Evolutionary conservation across 2,329 filamentous ascomycete species (phyloP), one percentile per base, ranked within the genome.

Genomic region (Colletotrichum simmondsii): DNA sequence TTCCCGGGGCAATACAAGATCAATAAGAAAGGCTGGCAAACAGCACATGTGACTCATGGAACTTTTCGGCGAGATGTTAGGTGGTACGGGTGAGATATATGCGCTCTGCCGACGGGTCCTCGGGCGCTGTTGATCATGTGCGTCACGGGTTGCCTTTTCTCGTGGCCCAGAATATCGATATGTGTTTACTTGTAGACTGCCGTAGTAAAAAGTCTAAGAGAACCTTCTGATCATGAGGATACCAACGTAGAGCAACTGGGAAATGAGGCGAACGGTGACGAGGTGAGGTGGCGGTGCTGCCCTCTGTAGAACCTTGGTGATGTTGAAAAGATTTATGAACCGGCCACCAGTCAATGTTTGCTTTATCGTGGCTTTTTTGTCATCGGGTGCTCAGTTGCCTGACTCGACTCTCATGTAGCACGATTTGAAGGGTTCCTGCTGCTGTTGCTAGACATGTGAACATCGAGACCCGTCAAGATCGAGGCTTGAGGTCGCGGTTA

Each of bases 311-410:
- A 64, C 61, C n/a, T 26, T 42, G 37, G 19, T 42, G n/a, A 26
- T 22, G 24, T 4, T 16, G 28, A 53, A 32, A 52, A 5, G 7
- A 5, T 35, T 12, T 28, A 54, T 37, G 61, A n/a, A 26, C 28
- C 26, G 61, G 22, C 42, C n/a, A n/a, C n/a, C n/a, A n/a, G n/a
- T n/a, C n/a, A n/a, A 24, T 35, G 46, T 63, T 63, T 63, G 60
- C 46, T 53, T 22, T 32, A 12, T 49, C 42, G 42, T 49, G 19
- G 42, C 42, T 8, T 10, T n/a, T 49, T 22, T 8, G 19, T n/a
- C 16, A 6, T n/a, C 19, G 42, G 42, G 3, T 49, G 5, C 1
- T 49, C 19, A 5, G 42, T n/a, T 49, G 42, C 42, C 42, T 49
- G 42, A 49, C 42, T 49, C 42, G 42, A 49, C 42, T 22, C 8